Percentiles rank a stretch among this genome's conserved stretches.
phyloP scores from a whole-genome alignment of 225 moss, liverwort and hornwort genomes.

The Polytrichum commune region DNA sequence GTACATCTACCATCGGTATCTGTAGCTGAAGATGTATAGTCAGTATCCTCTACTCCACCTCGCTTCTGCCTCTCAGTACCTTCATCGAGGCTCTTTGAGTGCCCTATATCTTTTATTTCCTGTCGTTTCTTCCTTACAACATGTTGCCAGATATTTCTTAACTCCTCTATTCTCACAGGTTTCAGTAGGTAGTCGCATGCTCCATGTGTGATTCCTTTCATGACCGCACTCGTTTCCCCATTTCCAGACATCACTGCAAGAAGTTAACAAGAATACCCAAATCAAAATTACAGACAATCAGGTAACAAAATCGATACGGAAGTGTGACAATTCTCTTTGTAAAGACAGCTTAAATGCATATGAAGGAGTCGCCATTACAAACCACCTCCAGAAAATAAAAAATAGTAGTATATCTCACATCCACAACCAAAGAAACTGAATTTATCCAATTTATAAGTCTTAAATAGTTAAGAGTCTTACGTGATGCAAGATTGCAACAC shows the following conservation, averaged over 20 bases:
- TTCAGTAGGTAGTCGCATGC: constrained; percentile 88
- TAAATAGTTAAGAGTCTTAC: too few species aligned
- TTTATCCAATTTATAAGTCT: too few species aligned
- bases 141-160: constrained; percentile 88
- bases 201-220: constrained; percentile 88
- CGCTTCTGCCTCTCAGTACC: constrained; percentile 54
- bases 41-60: constrained; percentile 50
- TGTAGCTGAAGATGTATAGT: constrained; percentile 63
- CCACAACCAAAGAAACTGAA: not conserved
- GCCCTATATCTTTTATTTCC: constrained; percentile 33
- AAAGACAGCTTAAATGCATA: not conserved
- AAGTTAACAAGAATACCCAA: too few species aligned
- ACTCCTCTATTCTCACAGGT: constrained; percentile 72
- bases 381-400: not conserved
- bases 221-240: constrained; percentile 78
- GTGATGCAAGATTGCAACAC: not conserved
- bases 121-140: constrained; percentile 69
- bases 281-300: too few species aligned
- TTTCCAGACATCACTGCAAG: constrained; percentile 87
- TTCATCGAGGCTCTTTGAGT: constrained; percentile 54
- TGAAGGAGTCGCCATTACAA: not conserved
- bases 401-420: not conserved
- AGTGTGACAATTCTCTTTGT: too few species aligned
- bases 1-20: constrained; percentile 61
- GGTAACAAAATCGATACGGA: too few species aligned